A percentile compares a stretch with the other conserved stretches of the same genome.
phyloP scores from a whole-genome alignment of 129 eudicot species.

The Oenanthe sinensis region DNA sequence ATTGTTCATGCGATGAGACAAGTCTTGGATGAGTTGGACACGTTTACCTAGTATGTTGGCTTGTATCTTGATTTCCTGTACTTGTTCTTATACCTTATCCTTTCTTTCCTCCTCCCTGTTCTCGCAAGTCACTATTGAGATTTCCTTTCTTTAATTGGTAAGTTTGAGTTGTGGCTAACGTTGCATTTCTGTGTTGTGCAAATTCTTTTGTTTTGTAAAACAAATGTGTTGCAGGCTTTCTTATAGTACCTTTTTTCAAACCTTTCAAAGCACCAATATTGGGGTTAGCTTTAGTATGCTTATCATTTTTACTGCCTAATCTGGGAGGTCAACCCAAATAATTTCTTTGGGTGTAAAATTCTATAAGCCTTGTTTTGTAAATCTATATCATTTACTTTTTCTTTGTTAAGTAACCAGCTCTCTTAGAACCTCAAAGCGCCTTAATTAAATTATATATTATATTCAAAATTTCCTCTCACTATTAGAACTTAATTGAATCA shows the following conservation, averaged over 20 bases:
- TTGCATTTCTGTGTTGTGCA: not conserved
- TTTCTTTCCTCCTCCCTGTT: not conserved
- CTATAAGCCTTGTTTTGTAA: not conserved
- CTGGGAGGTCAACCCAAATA: not conserved
- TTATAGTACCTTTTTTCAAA: not conserved
- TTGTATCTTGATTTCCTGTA: not conserved
- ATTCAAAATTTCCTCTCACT: not conserved
- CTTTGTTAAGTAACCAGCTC: not conserved
- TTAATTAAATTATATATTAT: too few relatives aligned
- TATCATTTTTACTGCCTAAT: not conserved
- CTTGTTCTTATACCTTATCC: not conserved
- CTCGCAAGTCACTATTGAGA: not conserved
- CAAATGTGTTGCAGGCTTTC: not conserved
- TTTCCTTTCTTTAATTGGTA: too few relatives aligned
- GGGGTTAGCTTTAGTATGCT: not conserved
- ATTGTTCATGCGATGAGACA: slow-evolving; percentile 6
- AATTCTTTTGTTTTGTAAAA: not conserved
- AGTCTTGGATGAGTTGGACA: slow-evolving; percentile 7
- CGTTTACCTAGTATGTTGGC: not conserved
- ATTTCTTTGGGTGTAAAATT: not conserved
- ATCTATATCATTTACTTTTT: not conserved
- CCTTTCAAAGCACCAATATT: not conserved
- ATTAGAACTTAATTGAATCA: not conserved
- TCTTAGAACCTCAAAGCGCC: not conserved
- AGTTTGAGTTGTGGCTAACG: too few relatives aligned